Conservation (phyloP, 352 stramenopile species). For the Albugo laibachii region DNA sequence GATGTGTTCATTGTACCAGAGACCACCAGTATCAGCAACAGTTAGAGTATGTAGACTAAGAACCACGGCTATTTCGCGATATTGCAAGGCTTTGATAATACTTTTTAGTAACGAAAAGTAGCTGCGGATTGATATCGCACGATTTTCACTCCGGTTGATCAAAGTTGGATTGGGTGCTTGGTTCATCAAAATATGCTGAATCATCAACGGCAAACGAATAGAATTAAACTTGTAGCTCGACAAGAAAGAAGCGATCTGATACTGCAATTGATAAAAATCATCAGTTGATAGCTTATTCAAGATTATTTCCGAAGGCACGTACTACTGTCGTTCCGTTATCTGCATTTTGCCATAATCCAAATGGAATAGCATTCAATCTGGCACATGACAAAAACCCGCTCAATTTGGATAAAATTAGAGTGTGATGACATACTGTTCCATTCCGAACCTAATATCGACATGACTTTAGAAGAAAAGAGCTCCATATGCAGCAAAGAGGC, state of each 20-base stretch:
- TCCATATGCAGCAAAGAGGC: constrained; percentile 4
- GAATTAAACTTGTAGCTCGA: constrained; percentile 58
- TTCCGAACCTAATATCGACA: constrained; percentile 2
- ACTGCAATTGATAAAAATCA: constrained; percentile 8
- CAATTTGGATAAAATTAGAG: constrained; percentile 7
- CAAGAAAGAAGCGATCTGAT: constrained; percentile 51
- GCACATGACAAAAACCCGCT: neutral
- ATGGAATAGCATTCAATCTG: constrained; percentile 19
- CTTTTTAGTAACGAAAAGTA: constrained; percentile 24
- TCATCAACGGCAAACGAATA: constrained; percentile 46
- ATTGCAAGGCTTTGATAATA: constrained; percentile 19
- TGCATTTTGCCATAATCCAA: constrained; percentile 40
- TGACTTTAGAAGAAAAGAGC: too few relatives aligned
- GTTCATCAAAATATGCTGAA: constrained; percentile 33
- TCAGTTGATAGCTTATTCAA: neutral
- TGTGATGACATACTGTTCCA: constrained; percentile 23
- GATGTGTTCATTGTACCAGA: constrained; percentile 25
- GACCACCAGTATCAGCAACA: constrained; percentile 14
- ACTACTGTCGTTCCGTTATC: constrained; percentile 33
- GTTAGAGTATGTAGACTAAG: constrained; percentile 42
- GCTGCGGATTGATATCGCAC: constrained; percentile 18
- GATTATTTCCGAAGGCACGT: neutral
- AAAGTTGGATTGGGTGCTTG: constrained; percentile 15
- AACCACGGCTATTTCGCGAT: constrained; percentile 21
- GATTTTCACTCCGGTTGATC: constrained; percentile 28